phyloP scores from a whole-genome alignment of 176 grass and related monocot genomes.

The Canna indica region DNA sequence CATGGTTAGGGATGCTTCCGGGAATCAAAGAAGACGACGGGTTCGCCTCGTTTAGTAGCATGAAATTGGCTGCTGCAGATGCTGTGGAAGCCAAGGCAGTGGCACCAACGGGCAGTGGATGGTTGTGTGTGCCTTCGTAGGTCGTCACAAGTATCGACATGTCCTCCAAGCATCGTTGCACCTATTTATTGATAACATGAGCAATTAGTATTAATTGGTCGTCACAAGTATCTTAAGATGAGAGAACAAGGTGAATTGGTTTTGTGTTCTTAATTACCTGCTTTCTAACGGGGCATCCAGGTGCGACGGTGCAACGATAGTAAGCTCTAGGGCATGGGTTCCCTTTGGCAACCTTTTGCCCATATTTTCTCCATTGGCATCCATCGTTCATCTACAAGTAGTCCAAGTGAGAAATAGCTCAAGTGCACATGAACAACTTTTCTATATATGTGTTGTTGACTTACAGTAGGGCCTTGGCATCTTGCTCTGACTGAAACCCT shows the following conservation, averaged over 20 bases:
- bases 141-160: slow-evolving; percentile 96
- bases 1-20: background rate
- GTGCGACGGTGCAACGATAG: slow-evolving; percentile 88
- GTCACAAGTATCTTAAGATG: background rate
- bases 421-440: too few species aligned
- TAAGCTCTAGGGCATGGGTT: slow-evolving; percentile 96
- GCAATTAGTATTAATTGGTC: background rate
- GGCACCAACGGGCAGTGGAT: slow-evolving; percentile 81
- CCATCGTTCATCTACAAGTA: slow-evolving; percentile 84
- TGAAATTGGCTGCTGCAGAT: slow-evolving; percentile 54
- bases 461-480: slow-evolving; percentile 90
- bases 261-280: slow-evolving; percentile 55
- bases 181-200: slow-evolving; percentile 23
- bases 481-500: slow-evolving; percentile 95
- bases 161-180: slow-evolving; percentile 88
- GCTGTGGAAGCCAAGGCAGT: slow-evolving; percentile 86
- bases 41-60: slow-evolving; percentile 55
- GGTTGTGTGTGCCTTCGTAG: slow-evolving; percentile 98
- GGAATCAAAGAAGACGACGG: slow-evolving; percentile 19
- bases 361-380: slow-evolving; percentile 95
- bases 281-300: slow-evolving; percentile 91
- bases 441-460: too few species aligned
- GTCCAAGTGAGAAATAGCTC: too few species aligned
- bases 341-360: slow-evolving; percentile 94
- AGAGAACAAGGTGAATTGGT: background rate